phyloP scores from a whole-genome alignment of 768 basidiomycete species.

The Suillus spraguei region DNA sequence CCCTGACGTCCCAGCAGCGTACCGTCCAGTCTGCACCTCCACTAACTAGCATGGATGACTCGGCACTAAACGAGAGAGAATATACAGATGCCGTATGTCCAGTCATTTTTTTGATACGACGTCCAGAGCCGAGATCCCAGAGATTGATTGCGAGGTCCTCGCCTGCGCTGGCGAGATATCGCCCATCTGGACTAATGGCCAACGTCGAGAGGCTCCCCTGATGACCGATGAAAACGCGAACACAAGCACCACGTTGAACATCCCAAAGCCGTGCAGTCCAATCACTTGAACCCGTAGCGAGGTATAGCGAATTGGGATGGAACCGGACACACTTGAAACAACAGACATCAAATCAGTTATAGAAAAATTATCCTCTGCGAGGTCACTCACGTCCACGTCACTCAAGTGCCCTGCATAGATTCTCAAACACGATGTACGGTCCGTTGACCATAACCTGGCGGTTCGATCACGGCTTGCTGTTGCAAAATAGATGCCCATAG shows the following conservation, averaged over 20 bases:
- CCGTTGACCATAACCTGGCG: slow-evolving; percentile 95
- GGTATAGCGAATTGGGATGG: slow-evolving; percentile 96
- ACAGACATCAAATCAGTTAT: slow-evolving; percentile 10
- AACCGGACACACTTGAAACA: slow-evolving; percentile 81
- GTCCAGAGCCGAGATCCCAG: slow-evolving; percentile 97
- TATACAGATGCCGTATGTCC: slow-evolving; percentile 91
- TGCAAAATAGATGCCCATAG: slow-evolving; percentile 98
- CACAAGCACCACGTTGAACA: slow-evolving; percentile 91
- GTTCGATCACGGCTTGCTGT: slow-evolving; percentile 93
- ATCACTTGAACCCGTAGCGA: slow-evolving; percentile 96
- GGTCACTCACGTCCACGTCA: slow-evolving; percentile 87
- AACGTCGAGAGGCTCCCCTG: slow-evolving; percentile 85
- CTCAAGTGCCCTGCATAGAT: slow-evolving; percentile 96
- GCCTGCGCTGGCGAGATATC: slow-evolving; percentile 89
- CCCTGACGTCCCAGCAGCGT: slow-evolving; percentile 96
- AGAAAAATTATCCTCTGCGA: slow-evolving; percentile 4
- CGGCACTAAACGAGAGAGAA: slow-evolving; percentile 88
- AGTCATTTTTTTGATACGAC: slow-evolving; percentile 93
- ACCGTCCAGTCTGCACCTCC: slow-evolving; percentile 96
- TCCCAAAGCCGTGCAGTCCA: slow-evolving; percentile 98
- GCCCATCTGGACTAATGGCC: slow-evolving; percentile 92
- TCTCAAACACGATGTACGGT: slow-evolving; percentile 80
- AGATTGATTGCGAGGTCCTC: slow-evolving; percentile 93
- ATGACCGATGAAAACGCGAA: slow-evolving; percentile 95
- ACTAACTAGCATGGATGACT: slow-evolving; percentile 88